A percentile compares a stretch with the other conserved stretches of the same genome.
Conservation (phyloP, 1,284 basidiomycete species). For the Polyporus tsugae region DNA sequence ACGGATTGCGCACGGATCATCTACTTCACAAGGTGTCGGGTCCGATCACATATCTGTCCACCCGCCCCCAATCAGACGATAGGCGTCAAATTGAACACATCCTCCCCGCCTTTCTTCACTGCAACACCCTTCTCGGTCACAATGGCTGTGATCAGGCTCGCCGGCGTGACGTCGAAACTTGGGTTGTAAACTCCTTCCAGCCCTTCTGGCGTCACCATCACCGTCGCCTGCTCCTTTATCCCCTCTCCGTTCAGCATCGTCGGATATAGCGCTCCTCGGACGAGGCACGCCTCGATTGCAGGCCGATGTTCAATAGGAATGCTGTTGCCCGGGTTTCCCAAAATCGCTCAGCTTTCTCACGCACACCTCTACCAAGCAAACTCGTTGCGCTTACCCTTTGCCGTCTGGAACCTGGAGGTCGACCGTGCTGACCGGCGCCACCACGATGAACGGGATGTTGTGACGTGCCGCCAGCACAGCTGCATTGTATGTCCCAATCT, state of each 20-base stretch:
- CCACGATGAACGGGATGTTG: slow-evolving; percentile 88
- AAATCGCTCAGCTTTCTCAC: slow-evolving; percentile 8
- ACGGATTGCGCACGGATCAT: neutral
- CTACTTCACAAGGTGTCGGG: no score
- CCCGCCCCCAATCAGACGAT: slow-evolving; percentile 49
- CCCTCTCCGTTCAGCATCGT: slow-evolving; percentile 49
- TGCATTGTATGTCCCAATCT: slow-evolving; percentile 93
- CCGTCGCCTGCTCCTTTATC: slow-evolving; percentile 64
- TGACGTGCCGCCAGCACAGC: slow-evolving; percentile 88
- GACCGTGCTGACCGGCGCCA: slow-evolving; percentile 89
- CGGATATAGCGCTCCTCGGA: slow-evolving; percentile 79
- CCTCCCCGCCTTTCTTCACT: slow-evolving; percentile 60
- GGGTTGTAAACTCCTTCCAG: slow-evolving; percentile 86
- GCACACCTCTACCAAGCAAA: slow-evolving; percentile 9
- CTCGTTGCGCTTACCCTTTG: slow-evolving; percentile 57
- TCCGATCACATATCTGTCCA: slow-evolving; percentile 6
- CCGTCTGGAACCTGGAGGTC: slow-evolving; percentile 84
- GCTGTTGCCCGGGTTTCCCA: slow-evolving; percentile 48
- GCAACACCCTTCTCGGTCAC: slow-evolving; percentile 92
- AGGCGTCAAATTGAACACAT: slow-evolving; percentile 60
- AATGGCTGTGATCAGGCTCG: slow-evolving; percentile 83
- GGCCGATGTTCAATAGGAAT: slow-evolving; percentile 95
- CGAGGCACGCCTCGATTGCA: slow-evolving; percentile 84
- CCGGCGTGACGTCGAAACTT: slow-evolving; percentile 93
- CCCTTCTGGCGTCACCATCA: slow-evolving; percentile 78